Conservation (phyloP, 2,329 filamentous ascomycete genomes). For the Paracoccidioides brasiliensis region DNA sequence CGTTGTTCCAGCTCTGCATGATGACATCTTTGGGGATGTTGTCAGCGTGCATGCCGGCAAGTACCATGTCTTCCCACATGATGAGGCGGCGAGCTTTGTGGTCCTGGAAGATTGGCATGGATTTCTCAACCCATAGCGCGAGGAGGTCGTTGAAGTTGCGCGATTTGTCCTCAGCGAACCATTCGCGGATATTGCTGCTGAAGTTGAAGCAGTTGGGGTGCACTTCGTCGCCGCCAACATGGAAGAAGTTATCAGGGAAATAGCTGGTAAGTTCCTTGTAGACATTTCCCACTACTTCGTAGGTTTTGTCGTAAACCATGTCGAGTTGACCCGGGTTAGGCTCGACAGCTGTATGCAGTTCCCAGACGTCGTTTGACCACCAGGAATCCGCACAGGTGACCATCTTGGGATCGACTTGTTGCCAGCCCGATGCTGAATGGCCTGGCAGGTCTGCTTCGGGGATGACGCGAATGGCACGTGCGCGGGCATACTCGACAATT, state of each 20-base stretch:
- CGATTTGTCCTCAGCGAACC: constrained; percentile 39
- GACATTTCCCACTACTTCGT: constrained; percentile 41
- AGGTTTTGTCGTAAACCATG: constrained; percentile 43
- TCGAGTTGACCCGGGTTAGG: constrained; percentile 46
- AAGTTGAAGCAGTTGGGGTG: constrained; percentile 47
- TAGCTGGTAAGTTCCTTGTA: constrained; percentile 40
- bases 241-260: constrained; percentile 43
- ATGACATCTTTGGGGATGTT: constrained; percentile 39
- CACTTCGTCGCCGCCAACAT: constrained; percentile 44
- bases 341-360: constrained; percentile 42
- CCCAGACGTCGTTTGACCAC: constrained; percentile 48
- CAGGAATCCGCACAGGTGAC: constrained; percentile 44
- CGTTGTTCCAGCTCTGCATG: constrained; percentile 44
- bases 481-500: constrained; percentile 38
- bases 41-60: constrained; percentile 34
- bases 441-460: constrained; percentile 53
- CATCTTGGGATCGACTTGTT: constrained; percentile 43
- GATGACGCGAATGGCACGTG: constrained; percentile 45
- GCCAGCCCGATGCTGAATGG: constrained; percentile 44
- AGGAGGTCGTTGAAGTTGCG: constrained; percentile 40
- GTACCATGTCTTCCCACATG: constrained; percentile 44
- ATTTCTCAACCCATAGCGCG: constrained; percentile 42
- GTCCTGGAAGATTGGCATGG: constrained; percentile 38
- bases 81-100: constrained; percentile 38
- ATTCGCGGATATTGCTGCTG: constrained; percentile 36